A percentile compares a stretch with the other conserved stretches of the same genome.
Evolutionary conservation across 176 grass and related monocot genomes (phyloP).

Genomic region (Dactylis glomerata): DNA sequence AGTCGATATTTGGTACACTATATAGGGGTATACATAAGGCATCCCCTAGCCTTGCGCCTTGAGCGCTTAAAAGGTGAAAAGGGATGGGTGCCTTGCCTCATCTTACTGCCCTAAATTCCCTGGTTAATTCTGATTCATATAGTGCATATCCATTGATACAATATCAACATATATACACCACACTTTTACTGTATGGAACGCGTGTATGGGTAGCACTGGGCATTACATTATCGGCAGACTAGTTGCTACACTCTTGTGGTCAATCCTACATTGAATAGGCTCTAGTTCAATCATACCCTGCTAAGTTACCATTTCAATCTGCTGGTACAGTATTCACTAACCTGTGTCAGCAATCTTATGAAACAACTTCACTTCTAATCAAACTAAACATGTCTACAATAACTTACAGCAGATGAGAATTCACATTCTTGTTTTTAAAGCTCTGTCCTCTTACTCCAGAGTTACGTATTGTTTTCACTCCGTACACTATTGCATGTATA

Average conservation of each 20-base stretch:
- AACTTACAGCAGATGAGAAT: background rate
- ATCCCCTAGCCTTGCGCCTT: background rate
- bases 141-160: background rate
- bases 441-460: background rate
- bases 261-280: background rate
- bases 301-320: background rate
- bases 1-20: too few relatives aligned
- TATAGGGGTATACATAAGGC: too few relatives aligned
- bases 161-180: constrained; percentile 4
- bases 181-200: background rate
- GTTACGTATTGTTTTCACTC: constrained; percentile 5
- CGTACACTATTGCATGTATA: background rate
- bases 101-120: background rate
- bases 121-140: background rate
- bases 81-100: background rate
- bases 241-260: background rate
- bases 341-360: background rate
- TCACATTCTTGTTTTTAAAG: background rate
- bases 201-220: background rate
- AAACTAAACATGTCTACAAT: background rate
- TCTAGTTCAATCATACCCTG: background rate
- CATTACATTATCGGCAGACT: background rate
- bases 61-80: background rate
- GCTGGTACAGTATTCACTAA: background rate
- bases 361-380: background rate